Percentiles rank a stretch among this genome's conserved stretches.
Evolutionary conservation across 2,329 filamentous ascomycete species (phyloP).

Genomic region (Ceratocystis variospora): DNA sequence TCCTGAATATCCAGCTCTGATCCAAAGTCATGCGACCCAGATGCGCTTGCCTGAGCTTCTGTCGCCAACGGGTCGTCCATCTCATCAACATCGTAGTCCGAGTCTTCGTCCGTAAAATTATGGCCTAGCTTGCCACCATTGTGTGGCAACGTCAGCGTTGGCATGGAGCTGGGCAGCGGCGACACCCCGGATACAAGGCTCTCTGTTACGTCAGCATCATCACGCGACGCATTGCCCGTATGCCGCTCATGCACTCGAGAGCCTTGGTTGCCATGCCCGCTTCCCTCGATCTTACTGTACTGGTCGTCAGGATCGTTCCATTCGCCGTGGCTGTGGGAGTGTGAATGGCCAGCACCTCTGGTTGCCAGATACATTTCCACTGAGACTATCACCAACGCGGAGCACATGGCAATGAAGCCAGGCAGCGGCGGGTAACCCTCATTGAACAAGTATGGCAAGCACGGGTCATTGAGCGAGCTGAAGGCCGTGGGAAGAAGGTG

Average conservation of each 20-base stretch:
- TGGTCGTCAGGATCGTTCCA: constrained; percentile 35
- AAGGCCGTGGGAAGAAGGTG: constrained; percentile 60
- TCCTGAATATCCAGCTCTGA: constrained; percentile 16
- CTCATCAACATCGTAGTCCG: constrained; percentile 47
- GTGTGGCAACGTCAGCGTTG: constrained; percentile 25
- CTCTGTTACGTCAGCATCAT: constrained; percentile 38
- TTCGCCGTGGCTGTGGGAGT: constrained; percentile 38
- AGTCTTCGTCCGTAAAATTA: constrained; percentile 26
- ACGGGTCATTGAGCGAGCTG: constrained; percentile 51
- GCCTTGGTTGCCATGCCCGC: background rate
- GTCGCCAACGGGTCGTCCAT: constrained; percentile 29
- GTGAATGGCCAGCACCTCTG: constrained; percentile 46
- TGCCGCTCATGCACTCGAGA: constrained; percentile 28
- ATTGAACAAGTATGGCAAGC: constrained; percentile 67
- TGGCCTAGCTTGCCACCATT: constrained; percentile 12
- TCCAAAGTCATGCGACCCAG: constrained; percentile 22
- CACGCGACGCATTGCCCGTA: constrained; percentile 37
- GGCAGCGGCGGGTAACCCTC: constrained; percentile 65
- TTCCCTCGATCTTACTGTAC: constrained; percentile 13
- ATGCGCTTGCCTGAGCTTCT: constrained; percentile 22
- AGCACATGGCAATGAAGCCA: constrained; percentile 67
- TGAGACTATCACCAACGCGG: constrained; percentile 67
- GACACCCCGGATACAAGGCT: constrained; percentile 46
- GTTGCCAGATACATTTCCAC: constrained; percentile 84
- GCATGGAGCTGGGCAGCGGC: constrained; percentile 41